These are phyloP conservation scores for Huiozyma sinensis DNA, from an alignment of 805 yeast species.

Conservation along the genomic window DNA sequence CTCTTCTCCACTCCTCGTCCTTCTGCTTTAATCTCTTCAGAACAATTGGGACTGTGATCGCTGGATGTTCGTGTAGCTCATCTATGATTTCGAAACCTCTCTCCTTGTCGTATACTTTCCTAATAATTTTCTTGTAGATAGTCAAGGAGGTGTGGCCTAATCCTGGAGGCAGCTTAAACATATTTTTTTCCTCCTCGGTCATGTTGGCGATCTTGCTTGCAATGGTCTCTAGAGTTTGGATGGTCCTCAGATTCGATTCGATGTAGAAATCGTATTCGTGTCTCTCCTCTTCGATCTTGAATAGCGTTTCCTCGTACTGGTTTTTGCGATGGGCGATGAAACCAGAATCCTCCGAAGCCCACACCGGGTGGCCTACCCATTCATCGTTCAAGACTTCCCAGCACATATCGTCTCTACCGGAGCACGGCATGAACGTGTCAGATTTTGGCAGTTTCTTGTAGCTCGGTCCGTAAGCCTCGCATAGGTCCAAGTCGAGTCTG, in stretches of 20 bases:
- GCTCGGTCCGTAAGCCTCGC: constrained; percentile 93
- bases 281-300: constrained; percentile 94
- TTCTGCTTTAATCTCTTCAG: constrained; percentile 89
- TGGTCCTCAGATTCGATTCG: constrained; percentile 89
- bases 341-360: constrained; percentile 99
- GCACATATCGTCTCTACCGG: constrained; percentile 97
- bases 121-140: constrained; percentile 84
- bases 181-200: constrained; percentile 80
- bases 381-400: constrained; percentile 98
- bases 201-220: constrained; percentile 89
- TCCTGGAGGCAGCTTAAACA: constrained; percentile 83
- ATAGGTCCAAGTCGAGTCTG: constrained; percentile 75
- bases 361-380: constrained; percentile 99
- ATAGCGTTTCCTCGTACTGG: constrained; percentile 92
- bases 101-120: constrained; percentile 88
- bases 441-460: constrained; percentile 87
- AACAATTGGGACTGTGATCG: constrained; percentile 88
- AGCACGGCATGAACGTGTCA: constrained; percentile 93
- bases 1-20: constrained; percentile 97
- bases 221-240: constrained; percentile 89
- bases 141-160: constrained; percentile 86
- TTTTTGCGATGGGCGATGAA: constrained; percentile 98
- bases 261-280: constrained; percentile 94
- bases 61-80: constrained; percentile 91
- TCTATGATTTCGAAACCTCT: constrained; percentile 94